These are phyloP conservation scores for Microsporum audouinii DNA, from an alignment of 2,329 filamentous ascomycete species.

Conservation along the genomic window DNA sequence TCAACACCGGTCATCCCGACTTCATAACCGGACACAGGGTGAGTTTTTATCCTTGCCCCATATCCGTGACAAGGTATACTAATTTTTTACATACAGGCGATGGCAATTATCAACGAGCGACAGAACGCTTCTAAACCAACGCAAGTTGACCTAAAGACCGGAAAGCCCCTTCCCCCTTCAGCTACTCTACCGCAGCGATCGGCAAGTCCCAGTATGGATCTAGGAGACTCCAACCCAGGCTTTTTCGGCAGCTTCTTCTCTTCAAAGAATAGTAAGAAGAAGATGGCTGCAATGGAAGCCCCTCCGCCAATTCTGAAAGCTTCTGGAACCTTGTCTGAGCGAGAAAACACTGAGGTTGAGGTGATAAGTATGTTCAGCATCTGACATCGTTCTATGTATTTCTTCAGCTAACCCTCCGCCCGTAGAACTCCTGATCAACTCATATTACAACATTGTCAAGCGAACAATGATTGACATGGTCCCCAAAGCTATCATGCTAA, in stretches of 20 bases:
- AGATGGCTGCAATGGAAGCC: conserved; percentile 98
- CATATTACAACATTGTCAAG: conserved; percentile 97
- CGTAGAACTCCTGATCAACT: conserved; percentile 81
- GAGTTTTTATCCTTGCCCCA: conserved; percentile 25
- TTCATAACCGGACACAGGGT: conserved; percentile 90
- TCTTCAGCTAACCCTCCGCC: not conserved
- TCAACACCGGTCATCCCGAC: conserved; percentile 97
- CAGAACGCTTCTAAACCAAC: conserved; percentile 72
- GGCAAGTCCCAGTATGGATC: conserved; percentile 60
- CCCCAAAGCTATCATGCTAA: conserved; percentile 97
- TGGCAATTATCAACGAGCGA: conserved; percentile 95
- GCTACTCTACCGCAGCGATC: conserved; percentile 55
- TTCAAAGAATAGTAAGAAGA: conserved; percentile 99
- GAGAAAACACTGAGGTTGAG: conserved; percentile 90
- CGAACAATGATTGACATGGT: conserved; percentile 99
- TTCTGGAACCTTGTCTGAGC: conserved; percentile 83
- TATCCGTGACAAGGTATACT: not conserved
- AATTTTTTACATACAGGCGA: conserved; percentile 46
- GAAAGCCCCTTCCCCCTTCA: conserved; percentile 68
- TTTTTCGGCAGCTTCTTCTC: conserved; percentile 99
- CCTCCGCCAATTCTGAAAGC: conserved; percentile 89
- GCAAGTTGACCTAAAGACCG: conserved; percentile 96
- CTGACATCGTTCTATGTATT: not conserved
- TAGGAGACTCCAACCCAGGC: conserved; percentile 52
- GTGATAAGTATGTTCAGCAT: conserved; percentile 68